phyloP scores from a whole-genome alignment of 768 basidiomycete species.

The Galerina sulciceps region DNA sequence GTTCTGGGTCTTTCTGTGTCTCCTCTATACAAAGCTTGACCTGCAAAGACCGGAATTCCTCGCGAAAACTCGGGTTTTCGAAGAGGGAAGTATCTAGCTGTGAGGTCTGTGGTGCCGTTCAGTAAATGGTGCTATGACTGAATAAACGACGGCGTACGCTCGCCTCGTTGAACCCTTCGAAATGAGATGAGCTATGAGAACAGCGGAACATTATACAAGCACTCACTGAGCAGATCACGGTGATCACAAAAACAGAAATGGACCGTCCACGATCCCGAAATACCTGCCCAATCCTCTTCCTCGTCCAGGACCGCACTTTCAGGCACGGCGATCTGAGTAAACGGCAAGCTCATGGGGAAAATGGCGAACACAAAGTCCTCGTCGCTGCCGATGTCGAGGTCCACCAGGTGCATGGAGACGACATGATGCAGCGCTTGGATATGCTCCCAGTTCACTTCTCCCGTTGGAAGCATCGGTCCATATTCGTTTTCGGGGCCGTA shows the following conservation, averaged over 20 bases:
- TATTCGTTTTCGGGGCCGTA: constrained; percentile 54
- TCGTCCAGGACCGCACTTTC: constrained; percentile 37
- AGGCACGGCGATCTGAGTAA: constrained; percentile 55
- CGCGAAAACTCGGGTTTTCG: constrained; percentile 51
- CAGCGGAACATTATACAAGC: constrained; percentile 9
- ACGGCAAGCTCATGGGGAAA: constrained; percentile 56
- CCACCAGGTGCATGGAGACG: constrained; percentile 56
- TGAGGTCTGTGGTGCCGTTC: not conserved
- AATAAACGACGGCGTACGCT: constrained; percentile 24
- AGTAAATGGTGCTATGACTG: not conserved
- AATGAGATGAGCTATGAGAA: not conserved
- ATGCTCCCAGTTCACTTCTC: constrained; percentile 65
- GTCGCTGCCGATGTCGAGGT: constrained; percentile 39
- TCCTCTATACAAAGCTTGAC: constrained; percentile 48
- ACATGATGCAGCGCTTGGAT: constrained; percentile 58
- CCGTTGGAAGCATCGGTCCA: constrained; percentile 58
- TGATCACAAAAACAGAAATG: constrained; percentile 77
- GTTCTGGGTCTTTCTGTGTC: constrained; percentile 46
- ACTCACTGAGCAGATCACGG: constrained; percentile 64
- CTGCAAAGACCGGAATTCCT: constrained; percentile 53
- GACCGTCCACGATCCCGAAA: constrained; percentile 62
- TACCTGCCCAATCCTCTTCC: constrained; percentile 59
- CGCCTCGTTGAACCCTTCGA: constrained; percentile 52
- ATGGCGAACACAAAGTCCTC: constrained; percentile 37
- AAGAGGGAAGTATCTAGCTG: constrained; percentile 52